phyloP scores from a whole-genome alignment of 2,329 filamentous ascomycete species.

The Colletotrichum agaves region DNA sequence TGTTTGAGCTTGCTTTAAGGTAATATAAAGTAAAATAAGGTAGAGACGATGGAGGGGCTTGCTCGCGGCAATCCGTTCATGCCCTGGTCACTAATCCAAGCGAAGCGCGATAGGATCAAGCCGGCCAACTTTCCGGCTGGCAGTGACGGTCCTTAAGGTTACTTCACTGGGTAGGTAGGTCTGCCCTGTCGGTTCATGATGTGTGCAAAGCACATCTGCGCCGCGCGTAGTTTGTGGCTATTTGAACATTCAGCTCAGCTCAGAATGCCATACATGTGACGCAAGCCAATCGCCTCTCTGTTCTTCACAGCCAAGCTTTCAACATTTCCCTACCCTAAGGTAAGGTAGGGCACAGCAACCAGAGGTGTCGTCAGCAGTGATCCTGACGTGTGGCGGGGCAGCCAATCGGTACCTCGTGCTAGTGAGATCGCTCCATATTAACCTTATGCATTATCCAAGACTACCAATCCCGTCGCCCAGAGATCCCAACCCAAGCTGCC shows the following conservation, averaged over 20 bases:
- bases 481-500: constrained; percentile 25
- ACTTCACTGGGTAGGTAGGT: not conserved
- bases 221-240: no score
- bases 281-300: constrained; percentile 2
- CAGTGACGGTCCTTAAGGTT: not conserved
- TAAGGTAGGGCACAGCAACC: constrained; percentile 17
- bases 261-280: constrained; percentile 15
- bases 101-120: not conserved
- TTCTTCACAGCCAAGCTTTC: constrained; percentile 3
- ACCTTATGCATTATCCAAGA: constrained; percentile 14
- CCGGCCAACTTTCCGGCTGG: not conserved
- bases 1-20: not conserved
- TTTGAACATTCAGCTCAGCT: no score
- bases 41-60: not conserved
- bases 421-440: not conserved
- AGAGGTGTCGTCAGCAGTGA: constrained; percentile 34
- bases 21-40: not conserved
- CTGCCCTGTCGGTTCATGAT: not conserved
- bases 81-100: not conserved
- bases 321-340: not conserved
- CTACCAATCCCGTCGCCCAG: constrained; percentile 15
- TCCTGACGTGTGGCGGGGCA: constrained; percentile 25
- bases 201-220: no score
- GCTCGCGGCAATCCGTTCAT: not conserved
- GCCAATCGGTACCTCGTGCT: constrained; percentile 9